Base-by-base conservation (phyloP, 2,329 filamentous ascomycete genomes). In the Cladobotryum protrusum region DNA sequence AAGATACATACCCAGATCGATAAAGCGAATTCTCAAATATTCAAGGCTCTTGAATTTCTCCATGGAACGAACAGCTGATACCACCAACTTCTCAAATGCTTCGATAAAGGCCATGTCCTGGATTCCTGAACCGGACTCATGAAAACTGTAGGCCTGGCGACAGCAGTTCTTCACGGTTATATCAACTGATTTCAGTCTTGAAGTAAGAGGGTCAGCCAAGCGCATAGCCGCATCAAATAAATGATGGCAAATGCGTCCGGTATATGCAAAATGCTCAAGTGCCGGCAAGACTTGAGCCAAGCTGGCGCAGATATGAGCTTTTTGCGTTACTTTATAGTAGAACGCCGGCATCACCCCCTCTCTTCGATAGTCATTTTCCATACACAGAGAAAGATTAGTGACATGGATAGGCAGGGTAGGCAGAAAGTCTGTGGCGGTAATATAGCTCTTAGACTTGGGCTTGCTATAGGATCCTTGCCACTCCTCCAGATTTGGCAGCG, bases 131-230 rank as follows among this genome's bases (percentile, higher is more conserved):
- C 82, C 83, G 0, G 78, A 77, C 56, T 87, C 83, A 54, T 82
- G 76, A 71, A 74, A 83, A 54, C 70, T 69, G 43, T 68, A 65
- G 52, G 73, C 63, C 40, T 74, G 70, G 3, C 84, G 78, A 58
- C 86, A 90, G 63, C 84, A 86, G 54, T 87, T 87, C 68, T 87
- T 87, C 49, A 89, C 82, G 0, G 84, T 83, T 41, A 89, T 67
- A 58, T 89, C 85, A 18, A 89, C 74, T 2, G 81, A 83, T 65
- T 81, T 81, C 41, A 89, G 75, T 14, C 69, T 70, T 7, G 74
- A 72, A 14, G 72, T 67, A 40, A 75, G 65, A 37, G 74, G 65
- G 54, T 78, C 72, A 32, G 74, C 73, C 29, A 72, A 67, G 41
- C 69, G 68, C n/a, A 75, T 71, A 5, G 81, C 75, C 33, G 74